These are phyloP conservation scores for Hymenoscyphus albidus DNA, from an alignment of 2,329 filamentous ascomycete species.

Conservation along the genomic window DNA sequence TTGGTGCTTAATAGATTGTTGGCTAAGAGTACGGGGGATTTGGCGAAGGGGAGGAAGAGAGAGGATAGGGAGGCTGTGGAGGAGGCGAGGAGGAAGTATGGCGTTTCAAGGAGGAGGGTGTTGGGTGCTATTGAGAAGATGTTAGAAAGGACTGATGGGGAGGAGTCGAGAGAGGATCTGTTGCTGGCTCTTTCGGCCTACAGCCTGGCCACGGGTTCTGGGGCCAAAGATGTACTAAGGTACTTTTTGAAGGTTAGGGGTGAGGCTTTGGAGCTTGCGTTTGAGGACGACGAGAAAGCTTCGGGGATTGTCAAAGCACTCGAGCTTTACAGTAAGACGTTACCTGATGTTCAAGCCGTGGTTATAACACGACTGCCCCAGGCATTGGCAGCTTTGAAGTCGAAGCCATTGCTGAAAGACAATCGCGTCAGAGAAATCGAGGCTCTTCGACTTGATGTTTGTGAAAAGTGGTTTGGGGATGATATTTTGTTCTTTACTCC, in stretches of 20 bases:
- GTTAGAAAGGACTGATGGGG: constrained; percentile 22
- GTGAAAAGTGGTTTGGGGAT: constrained; percentile 74
- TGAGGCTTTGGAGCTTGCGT: constrained; percentile 60
- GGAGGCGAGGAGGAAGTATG: constrained; percentile 60
- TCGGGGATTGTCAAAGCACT: constrained; percentile 58
- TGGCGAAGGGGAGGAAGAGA: constrained; percentile 38
- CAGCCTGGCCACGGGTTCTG: constrained; percentile 75
- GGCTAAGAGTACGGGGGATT: constrained; percentile 65
- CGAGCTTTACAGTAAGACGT: constrained; percentile 69
- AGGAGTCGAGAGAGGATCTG: constrained; percentile 48
- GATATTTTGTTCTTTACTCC: constrained; percentile 83
- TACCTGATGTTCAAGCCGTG: constrained; percentile 72
- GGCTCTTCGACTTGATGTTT: constrained; percentile 71
- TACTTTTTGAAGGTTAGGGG: constrained; percentile 74
- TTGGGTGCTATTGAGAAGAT: constrained; percentile 20
- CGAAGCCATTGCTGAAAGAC: constrained; percentile 68
- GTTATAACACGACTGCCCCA: constrained; percentile 70
- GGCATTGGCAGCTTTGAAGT: constrained; percentile 65
- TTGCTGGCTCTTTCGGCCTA: constrained; percentile 77
- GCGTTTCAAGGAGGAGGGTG: constrained; percentile 51
- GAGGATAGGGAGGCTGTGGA: constrained; percentile 45
- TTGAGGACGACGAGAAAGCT: constrained; percentile 49
- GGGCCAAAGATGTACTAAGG: constrained; percentile 71
- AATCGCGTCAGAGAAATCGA: constrained; percentile 60
- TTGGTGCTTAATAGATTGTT: constrained; percentile 73